phyloP scores from a whole-genome alignment of 495 filamentous ascomycete genomes.

The Neurospora sp. region DNA sequence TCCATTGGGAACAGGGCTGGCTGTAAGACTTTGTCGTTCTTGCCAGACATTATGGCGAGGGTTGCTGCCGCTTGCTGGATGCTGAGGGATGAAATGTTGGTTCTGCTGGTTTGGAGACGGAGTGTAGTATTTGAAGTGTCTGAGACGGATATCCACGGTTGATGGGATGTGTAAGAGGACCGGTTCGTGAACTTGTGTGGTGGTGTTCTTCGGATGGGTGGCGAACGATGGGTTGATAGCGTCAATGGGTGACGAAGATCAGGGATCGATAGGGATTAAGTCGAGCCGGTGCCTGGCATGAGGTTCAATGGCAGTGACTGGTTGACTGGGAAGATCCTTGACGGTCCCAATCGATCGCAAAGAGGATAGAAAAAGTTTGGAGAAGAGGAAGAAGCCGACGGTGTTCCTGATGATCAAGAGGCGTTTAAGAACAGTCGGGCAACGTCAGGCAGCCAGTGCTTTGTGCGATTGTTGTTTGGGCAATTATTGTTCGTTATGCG shows the following conservation, averaged over 20 bases:
- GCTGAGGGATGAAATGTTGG: not conserved
- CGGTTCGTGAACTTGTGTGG: not conserved
- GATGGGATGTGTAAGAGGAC: not conserved
- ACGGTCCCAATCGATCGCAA: not conserved
- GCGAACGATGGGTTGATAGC: not conserved
- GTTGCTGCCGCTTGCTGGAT: not conserved
- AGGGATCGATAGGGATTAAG: not conserved
- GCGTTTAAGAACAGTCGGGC: slow-evolving; percentile 2
- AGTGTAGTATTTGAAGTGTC: not conserved
- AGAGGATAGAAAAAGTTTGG: not conserved
- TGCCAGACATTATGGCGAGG: not conserved
- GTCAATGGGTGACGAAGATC: not conserved
- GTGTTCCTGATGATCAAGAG: slow-evolving; percentile 1
- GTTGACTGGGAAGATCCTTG: not conserved
- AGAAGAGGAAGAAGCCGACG: slow-evolving; percentile 2
- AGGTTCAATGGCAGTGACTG: not conserved
- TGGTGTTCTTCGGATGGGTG: not conserved
- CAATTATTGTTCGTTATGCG: not conserved
- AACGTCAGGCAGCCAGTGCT: slow-evolving; percentile 5
- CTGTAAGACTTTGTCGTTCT: not conserved
- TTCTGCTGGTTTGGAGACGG: not conserved
- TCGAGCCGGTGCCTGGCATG: not conserved
- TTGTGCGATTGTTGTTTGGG: slow-evolving; percentile 4
- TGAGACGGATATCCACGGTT: not conserved
- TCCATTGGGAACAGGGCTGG: not conserved